Percentiles rank a stretch among this genome's conserved stretches.
These are phyloP conservation scores for Ceriops tagal DNA, from an alignment of 345 rosid species.

Conservation along the genomic window DNA sequence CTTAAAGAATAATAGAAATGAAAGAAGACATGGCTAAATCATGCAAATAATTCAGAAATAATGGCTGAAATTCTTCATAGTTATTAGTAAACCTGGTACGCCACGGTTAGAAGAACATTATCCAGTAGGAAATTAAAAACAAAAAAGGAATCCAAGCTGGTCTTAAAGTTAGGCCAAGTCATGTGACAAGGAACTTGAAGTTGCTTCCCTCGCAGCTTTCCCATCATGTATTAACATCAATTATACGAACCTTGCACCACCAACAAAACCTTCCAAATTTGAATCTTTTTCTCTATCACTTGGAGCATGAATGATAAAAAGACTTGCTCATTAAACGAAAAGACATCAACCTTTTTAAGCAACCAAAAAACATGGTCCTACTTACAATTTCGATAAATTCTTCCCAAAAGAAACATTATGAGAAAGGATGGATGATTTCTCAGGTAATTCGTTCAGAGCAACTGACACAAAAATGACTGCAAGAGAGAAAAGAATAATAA, in stretches of 20 bases:
- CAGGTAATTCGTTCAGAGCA: constrained; percentile 75
- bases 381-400: constrained; percentile 90
- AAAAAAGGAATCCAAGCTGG: constrained; percentile 72
- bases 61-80: too few relatives aligned
- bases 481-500: constrained; percentile 71
- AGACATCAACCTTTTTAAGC: constrained; percentile 3
- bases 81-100: too few relatives aligned
- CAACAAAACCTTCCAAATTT: constrained; percentile 65
- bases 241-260: constrained; percentile 76
- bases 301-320: constrained; percentile 37
- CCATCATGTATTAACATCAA: constrained; percentile 71
- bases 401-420: constrained; percentile 67
- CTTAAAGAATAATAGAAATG: too few relatives aligned
- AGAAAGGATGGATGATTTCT: constrained; percentile 69
- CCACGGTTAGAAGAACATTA: too few relatives aligned
- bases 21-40: too few relatives aligned
- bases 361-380: constrained; percentile 22
- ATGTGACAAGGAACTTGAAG: constrained; percentile 48
- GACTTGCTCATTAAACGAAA: constrained; percentile 16
- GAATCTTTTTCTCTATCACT: constrained; percentile 68
- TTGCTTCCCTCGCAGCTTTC: constrained; percentile 48
- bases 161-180: constrained; percentile 54
- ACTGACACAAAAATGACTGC: constrained; percentile 77
- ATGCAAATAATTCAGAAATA: too few relatives aligned
- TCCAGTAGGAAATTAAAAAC: not conserved